phyloP scores from a whole-genome alignment of 805 yeast species.

The Kluyveromyces siamensis region DNA sequence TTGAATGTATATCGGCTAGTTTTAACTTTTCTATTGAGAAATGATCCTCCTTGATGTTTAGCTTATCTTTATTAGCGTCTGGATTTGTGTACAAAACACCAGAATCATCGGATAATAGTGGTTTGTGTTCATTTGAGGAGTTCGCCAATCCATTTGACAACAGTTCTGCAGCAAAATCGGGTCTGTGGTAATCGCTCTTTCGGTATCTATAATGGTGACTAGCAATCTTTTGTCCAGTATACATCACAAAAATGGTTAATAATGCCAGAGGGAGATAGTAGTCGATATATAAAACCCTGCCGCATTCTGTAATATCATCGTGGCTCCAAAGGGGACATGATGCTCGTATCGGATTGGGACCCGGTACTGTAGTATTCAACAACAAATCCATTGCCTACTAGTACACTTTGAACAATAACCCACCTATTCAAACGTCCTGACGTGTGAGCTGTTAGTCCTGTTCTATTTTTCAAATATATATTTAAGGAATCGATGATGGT shows the following conservation, averaged over 20 bases:
- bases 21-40: conserved; percentile 52
- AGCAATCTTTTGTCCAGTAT: conserved; percentile 10
- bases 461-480: too few relatives aligned
- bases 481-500: too few relatives aligned
- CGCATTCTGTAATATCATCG: conserved; percentile 53
- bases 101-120: conserved; percentile 11
- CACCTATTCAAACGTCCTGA: neutral
- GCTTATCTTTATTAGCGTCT: conserved; percentile 2
- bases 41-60: conserved; percentile 43
- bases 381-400: neutral
- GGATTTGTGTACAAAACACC: conserved; percentile 7
- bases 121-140: conserved; percentile 14
- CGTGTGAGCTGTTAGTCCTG: neutral
- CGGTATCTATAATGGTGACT: conserved; percentile 15
- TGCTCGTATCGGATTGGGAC: neutral
- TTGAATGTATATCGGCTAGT: conserved; percentile 49
- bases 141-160: conserved; percentile 4
- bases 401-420: neutral
- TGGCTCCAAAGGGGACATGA: conserved; percentile 38
- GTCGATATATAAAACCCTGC: conserved; percentile 35
- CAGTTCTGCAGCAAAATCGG: conserved; percentile 14
- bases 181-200: conserved; percentile 9
- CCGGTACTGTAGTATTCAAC: neutral
- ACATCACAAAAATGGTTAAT: conserved; percentile 4
- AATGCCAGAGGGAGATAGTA: conserved; percentile 19